phyloP scores from a whole-genome alignment of 208 protist species.

The Trichomonas tenax region DNA sequence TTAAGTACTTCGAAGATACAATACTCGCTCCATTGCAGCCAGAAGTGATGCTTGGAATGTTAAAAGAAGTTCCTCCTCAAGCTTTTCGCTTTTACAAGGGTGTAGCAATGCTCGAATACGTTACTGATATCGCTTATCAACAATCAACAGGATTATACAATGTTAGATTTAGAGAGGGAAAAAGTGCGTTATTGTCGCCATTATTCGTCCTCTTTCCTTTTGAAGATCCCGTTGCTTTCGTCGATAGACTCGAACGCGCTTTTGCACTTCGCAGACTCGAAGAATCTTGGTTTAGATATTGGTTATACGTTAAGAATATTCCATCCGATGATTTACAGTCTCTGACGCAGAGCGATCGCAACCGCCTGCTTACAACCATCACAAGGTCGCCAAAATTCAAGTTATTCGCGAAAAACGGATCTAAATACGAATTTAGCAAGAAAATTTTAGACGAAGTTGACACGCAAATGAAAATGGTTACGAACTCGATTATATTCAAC shows the following conservation, averaged over 20 bases:
- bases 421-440: neutral
- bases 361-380: neutral
- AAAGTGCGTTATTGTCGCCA: neutral
- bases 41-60: neutral
- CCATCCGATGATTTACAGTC: neutral
- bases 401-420: neutral
- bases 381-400: neutral
- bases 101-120: neutral
- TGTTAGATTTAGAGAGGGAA: neutral
- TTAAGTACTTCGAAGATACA: constrained; percentile 15
- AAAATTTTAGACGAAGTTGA: neutral
- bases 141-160: neutral
- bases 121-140: neutral
- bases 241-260: neutral
- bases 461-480: neutral
- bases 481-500: constrained; percentile 13
- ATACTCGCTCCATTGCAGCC: neutral
- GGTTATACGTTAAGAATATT: constrained; percentile 14
- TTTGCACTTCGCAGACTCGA: neutral
- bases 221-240: neutral
- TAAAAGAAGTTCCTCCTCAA: neutral
- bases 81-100: constrained; percentile 2
- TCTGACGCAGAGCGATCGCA: neutral
- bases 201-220: neutral
- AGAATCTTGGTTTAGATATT: constrained; percentile 21